These are phyloP conservation scores for Nitzschia inconspicua DNA, from an alignment of 108 stramenopile genomes.

Conservation along the genomic window DNA sequence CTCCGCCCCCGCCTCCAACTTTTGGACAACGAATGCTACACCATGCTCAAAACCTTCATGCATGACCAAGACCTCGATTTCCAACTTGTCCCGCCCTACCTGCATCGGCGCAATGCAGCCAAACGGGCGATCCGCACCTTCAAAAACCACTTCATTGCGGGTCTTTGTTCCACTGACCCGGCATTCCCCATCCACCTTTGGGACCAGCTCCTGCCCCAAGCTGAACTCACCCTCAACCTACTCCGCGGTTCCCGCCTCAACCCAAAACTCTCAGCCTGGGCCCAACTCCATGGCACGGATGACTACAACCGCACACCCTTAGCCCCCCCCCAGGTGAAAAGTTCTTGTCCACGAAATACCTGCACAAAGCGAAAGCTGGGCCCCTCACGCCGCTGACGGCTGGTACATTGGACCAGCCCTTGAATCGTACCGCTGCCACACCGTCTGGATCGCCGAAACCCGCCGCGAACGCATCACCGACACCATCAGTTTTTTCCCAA, in stretches of 20 bases:
- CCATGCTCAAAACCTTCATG: constrained; percentile 9
- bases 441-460: constrained; percentile 22
- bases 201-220: constrained; percentile 28
- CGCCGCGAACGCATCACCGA: constrained; percentile 18
- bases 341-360: constrained; percentile 33
- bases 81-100: constrained; percentile 39
- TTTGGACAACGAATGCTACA: constrained; percentile 28
- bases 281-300: constrained; percentile 18
- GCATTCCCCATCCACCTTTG: constrained; percentile 30
- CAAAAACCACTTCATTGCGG: constrained; percentile 47
- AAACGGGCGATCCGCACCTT: constrained; percentile 51
- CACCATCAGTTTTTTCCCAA: constrained; percentile 35
- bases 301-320: constrained; percentile 42
- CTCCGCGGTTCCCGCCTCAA: constrained; percentile 30
- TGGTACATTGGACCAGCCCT: constrained; percentile 50
- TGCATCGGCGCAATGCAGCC: constrained; percentile 36
- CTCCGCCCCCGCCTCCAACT: constrained; percentile 12
- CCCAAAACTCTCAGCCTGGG: constrained; percentile 33
- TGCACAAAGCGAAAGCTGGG: constrained; percentile 25
- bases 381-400: constrained; percentile 20
- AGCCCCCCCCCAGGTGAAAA: constrained; percentile 30
- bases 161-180: constrained; percentile 22
- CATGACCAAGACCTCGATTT: constrained; percentile 10
- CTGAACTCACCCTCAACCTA: constrained; percentile 36
- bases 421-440: constrained; percentile 44